Evolutionary conservation across 2,329 filamentous ascomycete species (phyloP), one percentile per base, ranked within the genome.

Genomic region (Trichophaea hybrida): DNA sequence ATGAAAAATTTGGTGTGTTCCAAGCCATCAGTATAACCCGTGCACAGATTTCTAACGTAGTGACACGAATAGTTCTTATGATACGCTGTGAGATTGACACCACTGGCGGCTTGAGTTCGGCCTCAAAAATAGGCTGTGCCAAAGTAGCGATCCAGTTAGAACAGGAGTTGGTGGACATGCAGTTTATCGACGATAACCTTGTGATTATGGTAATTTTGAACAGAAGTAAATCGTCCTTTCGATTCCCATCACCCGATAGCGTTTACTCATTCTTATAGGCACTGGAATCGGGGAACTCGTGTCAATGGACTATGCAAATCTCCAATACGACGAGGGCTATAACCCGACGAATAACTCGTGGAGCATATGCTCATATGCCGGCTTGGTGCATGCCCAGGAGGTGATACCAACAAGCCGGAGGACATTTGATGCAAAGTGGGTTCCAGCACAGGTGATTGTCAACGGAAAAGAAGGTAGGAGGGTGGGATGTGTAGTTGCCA

Each of bases 121-220:
- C 67, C 34, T 64, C 48, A 32, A 68, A 68, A 31, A 65, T 68
- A 53, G 60, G 65, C 32, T 69, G 67, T 31, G 59, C 64, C 32
- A 66, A 58, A 37, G 24, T 66, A 35, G 48, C 58, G 31, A 4
- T 56, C 8, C 35, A 59, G 38, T 49, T 40, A 32, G 44, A 60
- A 31, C 61, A 62, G 48, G 59, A 56, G 15, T 49, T 68, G 54
- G 59, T 65, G 4, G 66, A 67, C 58, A 38, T 68, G 34, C 64
- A 67, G n/a, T 68, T 69, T 44, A 65, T 67, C 12, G 67, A 69
- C 55, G 64, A 68, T 31, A 62, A 67, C 40, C 60, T 61, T 24
- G 60, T 69, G 24, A 65, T 69, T 7, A 43, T 68, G 17, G 46
- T 69, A 31, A 57, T 69, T 13, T 49, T 60, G 37, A 64, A 67